Conservation (phyloP, 2,329 filamentous ascomycete species). For the Tolypocladium ovalisporum region DNA sequence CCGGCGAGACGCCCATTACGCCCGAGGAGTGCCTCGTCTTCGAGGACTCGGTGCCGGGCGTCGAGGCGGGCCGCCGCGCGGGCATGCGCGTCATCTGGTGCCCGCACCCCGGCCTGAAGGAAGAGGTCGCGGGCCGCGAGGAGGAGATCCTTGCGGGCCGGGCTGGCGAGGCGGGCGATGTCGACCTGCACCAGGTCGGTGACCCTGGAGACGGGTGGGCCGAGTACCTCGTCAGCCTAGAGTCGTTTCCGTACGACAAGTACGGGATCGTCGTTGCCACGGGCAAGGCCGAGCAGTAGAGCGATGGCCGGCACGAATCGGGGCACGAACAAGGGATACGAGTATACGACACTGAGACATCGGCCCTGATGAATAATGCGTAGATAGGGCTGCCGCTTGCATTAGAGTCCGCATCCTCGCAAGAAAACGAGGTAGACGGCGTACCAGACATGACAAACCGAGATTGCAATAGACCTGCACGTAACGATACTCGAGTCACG, state of each 20-base stretch:
- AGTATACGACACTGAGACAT: too few species aligned
- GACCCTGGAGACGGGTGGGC: slow-evolving; percentile 51
- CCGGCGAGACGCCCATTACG: slow-evolving; percentile 52
- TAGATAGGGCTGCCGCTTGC: not conserved
- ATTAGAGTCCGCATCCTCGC: not conserved
- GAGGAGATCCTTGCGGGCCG: slow-evolving; percentile 72
- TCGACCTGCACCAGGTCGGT: slow-evolving; percentile 45
- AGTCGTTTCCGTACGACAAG: slow-evolving; percentile 45
- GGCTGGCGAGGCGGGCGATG: slow-evolving; percentile 54
- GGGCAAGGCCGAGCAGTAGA: not conserved
- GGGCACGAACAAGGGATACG: not conserved
- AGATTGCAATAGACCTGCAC: not conserved
- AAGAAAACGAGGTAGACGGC: not conserved
- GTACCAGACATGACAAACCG: not conserved
- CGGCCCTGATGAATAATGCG: not conserved
- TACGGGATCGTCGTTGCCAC: slow-evolving; percentile 43
- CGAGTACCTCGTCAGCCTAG: slow-evolving; percentile 39
- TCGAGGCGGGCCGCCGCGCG: slow-evolving; percentile 80
- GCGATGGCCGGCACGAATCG: not conserved
- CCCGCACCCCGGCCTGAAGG: slow-evolving; percentile 68
- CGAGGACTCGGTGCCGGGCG: slow-evolving; percentile 87
- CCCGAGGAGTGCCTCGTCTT: slow-evolving; percentile 92
- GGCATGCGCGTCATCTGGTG: slow-evolving; percentile 94
- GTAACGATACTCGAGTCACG: not conserved
- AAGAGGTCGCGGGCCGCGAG: slow-evolving; percentile 68